phyloP scores from a whole-genome alignment of 2,329 filamentous ascomycete species.

The Ceratocystis smalleyi region DNA sequence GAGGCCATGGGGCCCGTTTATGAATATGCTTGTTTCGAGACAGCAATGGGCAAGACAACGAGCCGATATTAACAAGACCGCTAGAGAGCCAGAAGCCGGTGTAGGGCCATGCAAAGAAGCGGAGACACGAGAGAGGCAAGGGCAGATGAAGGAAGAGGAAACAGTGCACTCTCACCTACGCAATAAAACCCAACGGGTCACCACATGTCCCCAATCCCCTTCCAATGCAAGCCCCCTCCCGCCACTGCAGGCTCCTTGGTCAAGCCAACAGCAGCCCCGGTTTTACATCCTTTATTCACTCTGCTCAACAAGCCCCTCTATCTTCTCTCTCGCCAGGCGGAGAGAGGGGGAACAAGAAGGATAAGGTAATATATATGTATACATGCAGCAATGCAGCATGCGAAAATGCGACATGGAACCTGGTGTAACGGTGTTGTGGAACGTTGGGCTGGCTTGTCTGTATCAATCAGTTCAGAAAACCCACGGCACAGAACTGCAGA shows the following conservation, averaged over 20 bases:
- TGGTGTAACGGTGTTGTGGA: slow-evolving; percentile 1
- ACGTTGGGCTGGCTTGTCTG: background rate
- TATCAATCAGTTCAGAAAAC: background rate
- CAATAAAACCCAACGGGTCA: background rate
- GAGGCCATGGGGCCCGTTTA: background rate
- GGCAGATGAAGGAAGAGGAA: background rate
- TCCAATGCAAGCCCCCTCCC: background rate
- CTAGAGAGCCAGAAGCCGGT: no score
- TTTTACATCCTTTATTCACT: background rate
- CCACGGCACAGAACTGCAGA: background rate
- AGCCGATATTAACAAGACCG: no score
- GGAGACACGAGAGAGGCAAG: background rate
- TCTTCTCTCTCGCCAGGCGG: no score
- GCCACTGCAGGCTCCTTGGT: background rate
- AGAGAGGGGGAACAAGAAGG: background rate
- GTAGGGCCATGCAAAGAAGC: background rate
- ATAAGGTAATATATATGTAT: background rate
- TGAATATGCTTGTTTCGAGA: background rate
- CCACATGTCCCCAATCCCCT: background rate
- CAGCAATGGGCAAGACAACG: no score
- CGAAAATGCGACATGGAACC: no score
- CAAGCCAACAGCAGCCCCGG: background rate
- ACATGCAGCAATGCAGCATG: background rate
- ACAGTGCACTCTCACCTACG: background rate
- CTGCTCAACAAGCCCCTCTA: background rate